Evolutionary conservation across 345 rosid species (phyloP).

Genomic region (Reutealis trisperma): DNA sequence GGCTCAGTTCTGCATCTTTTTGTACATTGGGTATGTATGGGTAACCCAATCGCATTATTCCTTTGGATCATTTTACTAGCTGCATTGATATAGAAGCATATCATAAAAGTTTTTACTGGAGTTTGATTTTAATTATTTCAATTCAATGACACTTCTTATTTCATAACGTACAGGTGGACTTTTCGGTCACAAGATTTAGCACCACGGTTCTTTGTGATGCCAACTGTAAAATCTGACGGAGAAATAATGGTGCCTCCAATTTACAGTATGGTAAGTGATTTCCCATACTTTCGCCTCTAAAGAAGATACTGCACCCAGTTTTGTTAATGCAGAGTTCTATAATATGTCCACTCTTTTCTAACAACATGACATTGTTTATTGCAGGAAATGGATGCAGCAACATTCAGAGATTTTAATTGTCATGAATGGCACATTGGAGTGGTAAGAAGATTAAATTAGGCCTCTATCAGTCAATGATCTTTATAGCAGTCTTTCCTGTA

Average conservation of each 20-base stretch:
- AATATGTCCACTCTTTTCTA: background rate
- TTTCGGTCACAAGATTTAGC: conserved; percentile 88
- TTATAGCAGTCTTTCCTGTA: background rate
- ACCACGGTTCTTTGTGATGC: conserved; percentile 79
- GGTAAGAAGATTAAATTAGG: conserved; percentile 45
- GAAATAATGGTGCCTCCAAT: conserved; percentile 62
- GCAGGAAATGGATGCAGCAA: conserved; percentile 90
- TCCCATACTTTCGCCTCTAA: background rate
- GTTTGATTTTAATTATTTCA: background rate
- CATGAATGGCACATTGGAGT: conserved; percentile 91
- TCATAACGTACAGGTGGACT: conserved; percentile 62
- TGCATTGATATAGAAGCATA: background rate
- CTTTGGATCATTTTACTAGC: background rate
- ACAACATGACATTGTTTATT: conserved; percentile 12
- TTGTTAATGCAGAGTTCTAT: background rate
- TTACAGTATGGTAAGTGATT: conserved; percentile 67
- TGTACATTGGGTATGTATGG: conserved; percentile 72
- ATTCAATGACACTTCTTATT: conserved; percentile 4
- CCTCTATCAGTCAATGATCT: background rate
- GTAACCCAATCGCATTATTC: background rate
- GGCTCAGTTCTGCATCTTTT: conserved; percentile 83
- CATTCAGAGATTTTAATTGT: conserved; percentile 64
- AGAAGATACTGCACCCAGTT: background rate
- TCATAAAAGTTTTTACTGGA: no score
- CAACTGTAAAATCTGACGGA: conserved; percentile 57